These are phyloP conservation scores for Elaeis guineensis DNA, from an alignment of 176 grass and related monocot species.

Conservation along the genomic window DNA sequence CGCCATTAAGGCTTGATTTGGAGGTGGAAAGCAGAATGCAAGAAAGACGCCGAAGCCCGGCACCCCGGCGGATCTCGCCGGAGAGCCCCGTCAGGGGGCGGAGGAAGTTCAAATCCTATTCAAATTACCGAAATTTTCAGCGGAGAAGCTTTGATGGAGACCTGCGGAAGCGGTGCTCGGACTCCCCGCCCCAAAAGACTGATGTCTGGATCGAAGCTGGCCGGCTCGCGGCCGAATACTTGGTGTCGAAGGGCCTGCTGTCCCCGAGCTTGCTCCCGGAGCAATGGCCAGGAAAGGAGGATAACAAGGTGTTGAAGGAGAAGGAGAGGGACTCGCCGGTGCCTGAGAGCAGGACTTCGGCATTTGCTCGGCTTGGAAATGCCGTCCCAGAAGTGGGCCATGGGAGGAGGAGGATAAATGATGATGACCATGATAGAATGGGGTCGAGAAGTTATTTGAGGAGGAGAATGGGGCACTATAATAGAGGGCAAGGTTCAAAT, in stretches of 20 bases:
- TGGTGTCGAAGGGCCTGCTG: slow-evolving; percentile 42
- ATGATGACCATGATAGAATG: too few relatives aligned
- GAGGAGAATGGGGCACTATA: too few relatives aligned
- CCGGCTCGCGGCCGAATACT: slow-evolving; percentile 45
- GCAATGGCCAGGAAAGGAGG: too few relatives aligned
- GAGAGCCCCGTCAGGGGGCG: not conserved
- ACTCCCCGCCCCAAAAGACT: slow-evolving; percentile 1
- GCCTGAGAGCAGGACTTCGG: not conserved
- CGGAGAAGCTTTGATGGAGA: slow-evolving; percentile 1
- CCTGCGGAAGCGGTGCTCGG: slow-evolving; percentile 9
- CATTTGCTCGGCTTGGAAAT: too few relatives aligned
- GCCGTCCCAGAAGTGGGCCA: too few relatives aligned
- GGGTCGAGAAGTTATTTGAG: too few relatives aligned
- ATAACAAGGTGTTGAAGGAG: not conserved
- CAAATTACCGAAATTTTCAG: slow-evolving; percentile 6
- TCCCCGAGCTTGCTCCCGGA: slow-evolving; percentile 32
- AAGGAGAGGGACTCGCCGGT: not conserved
- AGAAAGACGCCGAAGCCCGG: not conserved
- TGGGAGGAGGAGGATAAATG: too few relatives aligned
- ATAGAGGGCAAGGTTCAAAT: too few relatives aligned
- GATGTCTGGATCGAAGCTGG: slow-evolving; percentile 49
- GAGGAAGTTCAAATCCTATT: not conserved
- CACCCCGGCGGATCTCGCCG: slow-evolving; percentile 1
- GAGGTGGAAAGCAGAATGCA: not conserved
- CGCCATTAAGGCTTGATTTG: not conserved